These are phyloP conservation scores for Colletotrichum caudatum DNA, from an alignment of 2,329 filamentous ascomycete species.

Conservation along the genomic window DNA sequence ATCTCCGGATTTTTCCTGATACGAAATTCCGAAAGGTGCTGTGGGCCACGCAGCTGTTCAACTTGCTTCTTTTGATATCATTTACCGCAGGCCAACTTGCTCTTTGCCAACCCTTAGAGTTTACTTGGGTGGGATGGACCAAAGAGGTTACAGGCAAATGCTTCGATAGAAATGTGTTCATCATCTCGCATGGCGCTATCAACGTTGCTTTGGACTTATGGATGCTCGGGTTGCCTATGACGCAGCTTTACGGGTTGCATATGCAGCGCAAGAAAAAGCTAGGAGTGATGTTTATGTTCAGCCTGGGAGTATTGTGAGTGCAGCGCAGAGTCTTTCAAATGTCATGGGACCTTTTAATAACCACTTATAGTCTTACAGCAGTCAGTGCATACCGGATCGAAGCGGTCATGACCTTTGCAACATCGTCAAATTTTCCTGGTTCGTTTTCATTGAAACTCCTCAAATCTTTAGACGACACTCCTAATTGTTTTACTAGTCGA, in stretches of 20 bases:
- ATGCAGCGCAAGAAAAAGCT: slow-evolving; percentile 53
- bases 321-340: neutral
- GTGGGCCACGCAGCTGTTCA: slow-evolving; percentile 39
- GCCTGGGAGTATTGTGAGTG: slow-evolving; percentile 45
- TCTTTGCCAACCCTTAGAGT: slow-evolving; percentile 57
- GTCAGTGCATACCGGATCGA: slow-evolving; percentile 12
- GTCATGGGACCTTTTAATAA: neutral
- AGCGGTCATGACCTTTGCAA: neutral
- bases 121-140: slow-evolving; percentile 55
- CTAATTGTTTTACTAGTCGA: neutral
- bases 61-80: slow-evolving; percentile 35
- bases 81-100: slow-evolving; percentile 56
- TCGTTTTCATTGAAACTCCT: neutral
- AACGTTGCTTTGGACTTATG: slow-evolving; percentile 59
- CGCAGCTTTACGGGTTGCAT: slow-evolving; percentile 48
- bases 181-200: slow-evolving; percentile 55
- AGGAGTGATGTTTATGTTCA: slow-evolving; percentile 53
- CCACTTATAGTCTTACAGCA: slow-evolving; percentile 6
- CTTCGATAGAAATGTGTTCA: slow-evolving; percentile 52
- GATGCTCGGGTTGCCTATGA: slow-evolving; percentile 57
- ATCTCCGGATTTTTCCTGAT: slow-evolving; percentile 51
- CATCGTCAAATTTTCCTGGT: neutral
- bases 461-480: no score
- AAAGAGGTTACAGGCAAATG: slow-evolving; percentile 48
- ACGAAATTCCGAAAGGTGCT: slow-evolving; percentile 44